Evolutionary conservation across 2,329 filamentous ascomycete species (phyloP).

Genomic region (Calonectria pteridis): DNA sequence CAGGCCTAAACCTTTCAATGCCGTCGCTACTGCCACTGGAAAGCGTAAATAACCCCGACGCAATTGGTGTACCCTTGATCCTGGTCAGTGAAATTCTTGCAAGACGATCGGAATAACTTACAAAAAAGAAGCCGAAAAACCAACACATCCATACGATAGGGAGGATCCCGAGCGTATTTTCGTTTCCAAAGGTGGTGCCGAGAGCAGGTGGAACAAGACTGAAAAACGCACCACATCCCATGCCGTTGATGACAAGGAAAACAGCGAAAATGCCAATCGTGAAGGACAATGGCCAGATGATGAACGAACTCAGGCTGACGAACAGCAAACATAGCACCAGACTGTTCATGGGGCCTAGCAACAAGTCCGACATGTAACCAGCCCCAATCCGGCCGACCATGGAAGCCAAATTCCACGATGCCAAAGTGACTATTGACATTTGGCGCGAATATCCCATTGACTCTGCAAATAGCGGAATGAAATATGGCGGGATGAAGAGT

Average conservation of each 20-base stretch:
- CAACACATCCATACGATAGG: conserved; percentile 47
- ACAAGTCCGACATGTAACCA: conserved; percentile 41
- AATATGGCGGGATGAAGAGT: conserved; percentile 42
- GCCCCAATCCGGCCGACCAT: conserved; percentile 42
- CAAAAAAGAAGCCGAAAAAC: conserved; percentile 48
- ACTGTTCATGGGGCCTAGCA: conserved; percentile 46
- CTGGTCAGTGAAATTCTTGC: neutral
- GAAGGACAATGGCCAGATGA: conserved; percentile 45
- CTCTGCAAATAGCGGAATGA: conserved; percentile 41
- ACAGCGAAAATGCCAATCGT: conserved; percentile 40
- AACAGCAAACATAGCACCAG: conserved; percentile 42
- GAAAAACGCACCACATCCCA: conserved; percentile 48
- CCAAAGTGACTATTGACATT: conserved; percentile 38
- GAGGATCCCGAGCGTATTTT: conserved; percentile 40
- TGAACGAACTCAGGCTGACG: conserved; percentile 43
- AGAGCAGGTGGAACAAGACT: conserved; percentile 46
- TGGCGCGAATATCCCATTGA: conserved; percentile 44
- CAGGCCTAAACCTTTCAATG: conserved; percentile 29
- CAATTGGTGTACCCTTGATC: conserved; percentile 37
- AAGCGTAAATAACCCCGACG: conserved; percentile 38
- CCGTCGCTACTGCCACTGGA: neutral
- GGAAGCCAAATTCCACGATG: conserved; percentile 47
- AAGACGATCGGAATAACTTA: conserved; percentile 11
- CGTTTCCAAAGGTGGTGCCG: conserved; percentile 41
- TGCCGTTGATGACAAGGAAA: conserved; percentile 43